Percentiles rank a stretch among this genome's conserved stretches.
Conservation (phyloP, 148 eudicot genomes). For the Oxyria digyna region DNA sequence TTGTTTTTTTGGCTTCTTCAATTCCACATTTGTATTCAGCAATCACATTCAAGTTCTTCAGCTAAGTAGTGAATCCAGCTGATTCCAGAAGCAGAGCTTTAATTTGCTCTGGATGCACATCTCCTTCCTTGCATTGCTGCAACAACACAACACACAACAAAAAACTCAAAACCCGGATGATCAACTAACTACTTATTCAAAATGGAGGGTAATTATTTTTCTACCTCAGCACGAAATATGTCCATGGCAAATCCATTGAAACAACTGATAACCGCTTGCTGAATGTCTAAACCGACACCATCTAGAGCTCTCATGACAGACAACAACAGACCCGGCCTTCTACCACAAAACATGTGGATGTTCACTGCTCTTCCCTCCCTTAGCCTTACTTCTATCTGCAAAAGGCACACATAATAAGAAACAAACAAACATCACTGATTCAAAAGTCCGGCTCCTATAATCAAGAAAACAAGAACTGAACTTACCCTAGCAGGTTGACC, state of each 20-base stretch:
- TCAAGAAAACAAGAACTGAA: not conserved
- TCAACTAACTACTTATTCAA: not conserved
- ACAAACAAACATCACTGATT: not conserved
- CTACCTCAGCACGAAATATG: slow-evolving; percentile 65
- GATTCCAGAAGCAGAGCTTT: slow-evolving; percentile 59
- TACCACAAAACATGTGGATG: slow-evolving; percentile 70
- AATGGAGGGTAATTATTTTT: not conserved
- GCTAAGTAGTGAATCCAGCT: slow-evolving; percentile 28
- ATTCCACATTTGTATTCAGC: not conserved
- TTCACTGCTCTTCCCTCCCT: slow-evolving; percentile 72
- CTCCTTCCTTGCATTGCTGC: slow-evolving; percentile 66
- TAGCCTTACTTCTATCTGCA: slow-evolving; percentile 49
- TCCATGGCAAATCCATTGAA: slow-evolving; percentile 75
- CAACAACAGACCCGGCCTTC: slow-evolving; percentile 63
- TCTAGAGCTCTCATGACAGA: slow-evolving; percentile 59
- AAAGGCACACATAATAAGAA: not conserved
- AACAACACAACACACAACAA: slow-evolving; percentile 3
- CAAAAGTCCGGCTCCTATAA: not conserved
- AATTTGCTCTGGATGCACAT: slow-evolving; percentile 54
- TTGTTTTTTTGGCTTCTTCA: not conserved
- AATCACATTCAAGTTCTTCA: not conserved
- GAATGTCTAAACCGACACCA: slow-evolving; percentile 57
- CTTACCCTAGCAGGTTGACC: slow-evolving; percentile 49
- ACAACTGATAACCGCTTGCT: slow-evolving; percentile 72
- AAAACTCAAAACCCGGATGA: not conserved